A percentile compares a stretch with the other conserved stretches of the same genome.
These are phyloP conservation scores for Termitomyces sp. DNA, from an alignment of 768 basidiomycete genomes.

Conservation along the genomic window DNA sequence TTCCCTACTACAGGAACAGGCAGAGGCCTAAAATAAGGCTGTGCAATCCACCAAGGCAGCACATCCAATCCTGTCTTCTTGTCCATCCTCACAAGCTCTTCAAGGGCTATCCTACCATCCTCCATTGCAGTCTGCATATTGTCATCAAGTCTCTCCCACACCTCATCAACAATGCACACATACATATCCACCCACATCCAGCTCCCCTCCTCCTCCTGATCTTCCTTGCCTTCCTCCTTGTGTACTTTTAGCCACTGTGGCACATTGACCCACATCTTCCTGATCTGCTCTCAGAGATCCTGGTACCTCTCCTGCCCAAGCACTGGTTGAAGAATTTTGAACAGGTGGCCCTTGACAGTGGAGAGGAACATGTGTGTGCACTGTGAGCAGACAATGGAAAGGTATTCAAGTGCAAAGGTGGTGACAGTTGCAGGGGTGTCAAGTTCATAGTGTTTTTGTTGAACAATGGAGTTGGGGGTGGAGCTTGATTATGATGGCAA, in stretches of 20 bases:
- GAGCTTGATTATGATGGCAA: neutral
- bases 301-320: conserved; percentile 40
- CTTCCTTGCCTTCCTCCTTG: neutral
- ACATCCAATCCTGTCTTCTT: neutral
- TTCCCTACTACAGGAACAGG: neutral
- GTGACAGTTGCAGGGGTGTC: neutral
- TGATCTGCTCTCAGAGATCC: neutral
- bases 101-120: neutral
- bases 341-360: conserved; percentile 91
- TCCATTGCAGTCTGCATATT: neutral
- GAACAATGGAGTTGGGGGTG: neutral
- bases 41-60: neutral
- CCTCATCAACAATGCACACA: neutral
- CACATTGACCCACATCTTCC: neutral
- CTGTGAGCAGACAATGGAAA: conserved; percentile 69
- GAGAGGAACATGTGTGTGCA: conserved; percentile 51
- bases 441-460: neutral
- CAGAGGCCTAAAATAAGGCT: neutral
- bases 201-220: neutral
- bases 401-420: conserved; percentile 6
- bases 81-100: neutral
- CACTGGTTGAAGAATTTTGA: conserved; percentile 84
- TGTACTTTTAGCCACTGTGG: neutral
- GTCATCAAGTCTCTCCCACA: neutral
- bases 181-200: neutral